phyloP scores from a whole-genome alignment of 371 early-diverging fungal genomes.

The Dinochytrium kinnereticum region DNA sequence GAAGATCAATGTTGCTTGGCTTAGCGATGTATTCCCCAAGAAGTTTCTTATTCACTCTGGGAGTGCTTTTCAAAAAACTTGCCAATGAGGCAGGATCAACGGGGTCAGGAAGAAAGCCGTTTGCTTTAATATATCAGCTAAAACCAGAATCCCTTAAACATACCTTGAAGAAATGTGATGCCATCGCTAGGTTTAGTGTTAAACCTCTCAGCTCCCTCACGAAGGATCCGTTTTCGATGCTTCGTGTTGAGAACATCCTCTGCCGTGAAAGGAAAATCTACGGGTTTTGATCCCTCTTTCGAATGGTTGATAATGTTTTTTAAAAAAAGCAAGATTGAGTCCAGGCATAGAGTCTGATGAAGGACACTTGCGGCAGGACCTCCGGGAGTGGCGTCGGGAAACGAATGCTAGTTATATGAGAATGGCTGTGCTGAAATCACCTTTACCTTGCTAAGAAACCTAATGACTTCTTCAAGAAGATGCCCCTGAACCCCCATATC shows the following conservation, averaged over 20 bases:
- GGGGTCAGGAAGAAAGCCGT: constrained; percentile 50
- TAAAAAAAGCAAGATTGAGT: constrained; percentile 78
- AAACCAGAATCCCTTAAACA: background rate
- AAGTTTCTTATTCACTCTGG: constrained; percentile 49
- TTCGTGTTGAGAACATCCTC: constrained; percentile 43
- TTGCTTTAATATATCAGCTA: constrained; percentile 24
- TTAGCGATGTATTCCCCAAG: constrained; percentile 61
- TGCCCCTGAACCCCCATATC: constrained; percentile 74
- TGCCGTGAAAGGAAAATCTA: constrained; percentile 17
- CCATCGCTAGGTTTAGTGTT: constrained; percentile 88
- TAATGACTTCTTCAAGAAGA: constrained; percentile 85
- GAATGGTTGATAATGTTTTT: constrained; percentile 79
- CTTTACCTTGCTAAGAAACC: constrained; percentile 64
- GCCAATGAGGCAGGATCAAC: constrained; percentile 43
- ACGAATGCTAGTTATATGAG: constrained; percentile 65
- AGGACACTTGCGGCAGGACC: constrained; percentile 59
- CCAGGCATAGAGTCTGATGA: constrained; percentile 72
- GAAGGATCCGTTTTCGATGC: constrained; percentile 70
- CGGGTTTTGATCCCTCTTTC: constrained; percentile 27
- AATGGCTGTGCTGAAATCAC: no score
- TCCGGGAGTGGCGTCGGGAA: constrained; percentile 76
- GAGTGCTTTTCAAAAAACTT: constrained; percentile 40
- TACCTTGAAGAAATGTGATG: constrained; percentile 71
- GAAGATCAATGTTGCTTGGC: constrained; percentile 42
- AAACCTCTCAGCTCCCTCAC: constrained; percentile 79